A percentile compares a stretch with the other conserved stretches of the same genome.
Conservation (phyloP, 768 basidiomycete species). For the Lentinula sp. region DNA sequence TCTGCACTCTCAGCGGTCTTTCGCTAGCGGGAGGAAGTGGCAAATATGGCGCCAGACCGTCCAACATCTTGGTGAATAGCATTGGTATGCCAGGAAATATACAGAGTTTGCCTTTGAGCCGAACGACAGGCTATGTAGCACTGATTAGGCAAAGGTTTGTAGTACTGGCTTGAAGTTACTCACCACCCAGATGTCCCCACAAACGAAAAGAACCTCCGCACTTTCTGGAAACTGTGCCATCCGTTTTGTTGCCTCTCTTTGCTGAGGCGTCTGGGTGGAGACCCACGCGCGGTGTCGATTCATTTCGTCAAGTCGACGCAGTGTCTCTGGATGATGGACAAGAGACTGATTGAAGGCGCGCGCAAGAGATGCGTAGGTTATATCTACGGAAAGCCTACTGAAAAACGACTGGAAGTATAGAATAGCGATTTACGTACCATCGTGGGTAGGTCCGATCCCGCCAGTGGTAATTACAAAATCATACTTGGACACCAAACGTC, state of each 20-base stretch:
- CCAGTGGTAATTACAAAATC: conserved; percentile 91
- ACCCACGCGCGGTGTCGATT: conserved; percentile 51
- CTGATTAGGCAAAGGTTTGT: not conserved
- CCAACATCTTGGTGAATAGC: conserved; percentile 78
- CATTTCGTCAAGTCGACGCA: conserved; percentile 63
- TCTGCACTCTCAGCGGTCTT: conserved; percentile 73
- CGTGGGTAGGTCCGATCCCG: conserved; percentile 89
- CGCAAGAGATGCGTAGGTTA: conserved; percentile 84
- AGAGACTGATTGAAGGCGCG: conserved; percentile 75
- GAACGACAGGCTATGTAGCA: conserved; percentile 66
- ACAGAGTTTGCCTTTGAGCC: conserved; percentile 81
- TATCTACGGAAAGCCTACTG: conserved; percentile 41
- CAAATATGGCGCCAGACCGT: conserved; percentile 64
- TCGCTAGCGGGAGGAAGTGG: conserved; percentile 71
- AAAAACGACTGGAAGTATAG: not conserved
- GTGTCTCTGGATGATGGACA: conserved; percentile 70
- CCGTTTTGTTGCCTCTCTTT: conserved; percentile 67
- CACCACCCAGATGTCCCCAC: conserved; percentile 82
- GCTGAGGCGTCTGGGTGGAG: conserved; percentile 62
- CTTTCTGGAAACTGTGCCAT: conserved; percentile 88
- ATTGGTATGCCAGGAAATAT: conserved; percentile 88
- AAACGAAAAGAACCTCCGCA: conserved; percentile 77
- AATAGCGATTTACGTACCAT: conserved; percentile 42
- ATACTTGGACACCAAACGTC: conserved; percentile 72
- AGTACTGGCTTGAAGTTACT: conserved; percentile 15